phyloP scores from a whole-genome alignment of 2,329 filamentous ascomycete species.

The Akanthomyces muscarius region DNA sequence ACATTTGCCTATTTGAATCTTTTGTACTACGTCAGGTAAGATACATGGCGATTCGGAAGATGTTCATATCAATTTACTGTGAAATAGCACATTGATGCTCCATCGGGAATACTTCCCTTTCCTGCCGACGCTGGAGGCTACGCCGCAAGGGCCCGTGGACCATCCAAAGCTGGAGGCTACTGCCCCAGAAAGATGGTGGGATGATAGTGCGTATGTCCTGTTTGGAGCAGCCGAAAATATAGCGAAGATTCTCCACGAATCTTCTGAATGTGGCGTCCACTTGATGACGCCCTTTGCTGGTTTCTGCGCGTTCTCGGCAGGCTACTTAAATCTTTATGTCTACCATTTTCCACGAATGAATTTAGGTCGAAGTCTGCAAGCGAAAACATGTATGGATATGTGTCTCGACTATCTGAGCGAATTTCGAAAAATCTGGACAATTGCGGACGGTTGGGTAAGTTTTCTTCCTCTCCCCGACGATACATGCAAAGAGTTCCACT shows the following conservation, averaged over 20 bases:
- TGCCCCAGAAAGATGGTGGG: slow-evolving; percentile 38
- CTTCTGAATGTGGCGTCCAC: slow-evolving; percentile 33
- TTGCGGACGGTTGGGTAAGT: slow-evolving; percentile 29
- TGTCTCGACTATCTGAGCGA: slow-evolving; percentile 27
- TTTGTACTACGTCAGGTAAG: slow-evolving; percentile 40
- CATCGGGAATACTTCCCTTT: slow-evolving; percentile 43
- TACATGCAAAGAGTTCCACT: not conserved
- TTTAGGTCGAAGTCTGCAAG: slow-evolving; percentile 27
- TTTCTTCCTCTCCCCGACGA: too few relatives aligned
- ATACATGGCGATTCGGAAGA: not conserved
- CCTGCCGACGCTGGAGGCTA: slow-evolving; percentile 32
- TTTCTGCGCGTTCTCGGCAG: slow-evolving; percentile 44
- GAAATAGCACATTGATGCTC: slow-evolving; percentile 36
- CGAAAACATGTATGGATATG: slow-evolving; percentile 23
- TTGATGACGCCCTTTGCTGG: slow-evolving; percentile 40
- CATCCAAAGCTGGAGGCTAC: slow-evolving; percentile 36
- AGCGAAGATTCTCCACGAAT: slow-evolving; percentile 33
- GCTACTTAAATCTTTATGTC: slow-evolving; percentile 39
- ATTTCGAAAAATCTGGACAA: slow-evolving; percentile 28
- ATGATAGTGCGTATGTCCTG: slow-evolving; percentile 33
- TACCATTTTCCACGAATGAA: slow-evolving; percentile 40
- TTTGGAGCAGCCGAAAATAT: slow-evolving; percentile 36
- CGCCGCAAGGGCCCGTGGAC: slow-evolving; percentile 37
- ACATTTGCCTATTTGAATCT: slow-evolving; percentile 41
- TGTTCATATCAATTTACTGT: not conserved